A percentile compares a stretch with the other conserved stretches of the same genome.
phyloP scores from a whole-genome alignment of 2,329 filamentous ascomycete species.

The Xenoacremonium recifei region DNA sequence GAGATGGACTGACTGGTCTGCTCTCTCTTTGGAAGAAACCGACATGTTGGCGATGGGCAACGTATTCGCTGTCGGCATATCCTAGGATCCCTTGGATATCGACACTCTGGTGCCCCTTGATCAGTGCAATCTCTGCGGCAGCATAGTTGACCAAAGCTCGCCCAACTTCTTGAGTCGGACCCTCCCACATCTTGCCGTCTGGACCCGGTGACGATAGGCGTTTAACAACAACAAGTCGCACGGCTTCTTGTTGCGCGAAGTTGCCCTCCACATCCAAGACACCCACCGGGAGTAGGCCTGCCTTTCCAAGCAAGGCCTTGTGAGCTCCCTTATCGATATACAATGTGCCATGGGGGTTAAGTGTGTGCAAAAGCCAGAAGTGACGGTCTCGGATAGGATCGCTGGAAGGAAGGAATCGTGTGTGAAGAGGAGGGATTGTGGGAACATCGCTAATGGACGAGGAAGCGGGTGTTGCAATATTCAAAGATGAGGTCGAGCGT shows the following conservation, averaged over 20 bases:
- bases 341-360: constrained; percentile 84
- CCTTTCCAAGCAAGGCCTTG: constrained; percentile 76
- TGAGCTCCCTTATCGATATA: constrained; percentile 93
- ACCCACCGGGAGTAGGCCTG: constrained; percentile 86
- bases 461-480: constrained; percentile 28
- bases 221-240: constrained; percentile 79
- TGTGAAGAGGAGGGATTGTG: constrained; percentile 69
- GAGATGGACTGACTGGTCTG: constrained; percentile 49
- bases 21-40: constrained; percentile 65
- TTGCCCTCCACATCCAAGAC: constrained; percentile 84
- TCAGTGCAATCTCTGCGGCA: constrained; percentile 76
- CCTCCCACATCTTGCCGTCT: constrained; percentile 48
- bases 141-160: constrained; percentile 91
- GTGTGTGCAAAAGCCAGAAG: constrained; percentile 95
- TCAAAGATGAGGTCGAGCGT: constrained; percentile 42
- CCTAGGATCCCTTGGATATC: constrained; percentile 80
- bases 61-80: constrained; percentile 93
- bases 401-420: constrained; percentile 82
- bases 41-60: constrained; percentile 84
- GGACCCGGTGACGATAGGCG: constrained; percentile 41
- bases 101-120: constrained; percentile 79
- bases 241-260: constrained; percentile 91
- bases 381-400: constrained; percentile 88
- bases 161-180: constrained; percentile 70
- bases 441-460: constrained; percentile 19